These are phyloP conservation scores for Saccharomycopsis synnaedendra DNA, from an alignment of 805 yeast species.

Conservation along the genomic window DNA sequence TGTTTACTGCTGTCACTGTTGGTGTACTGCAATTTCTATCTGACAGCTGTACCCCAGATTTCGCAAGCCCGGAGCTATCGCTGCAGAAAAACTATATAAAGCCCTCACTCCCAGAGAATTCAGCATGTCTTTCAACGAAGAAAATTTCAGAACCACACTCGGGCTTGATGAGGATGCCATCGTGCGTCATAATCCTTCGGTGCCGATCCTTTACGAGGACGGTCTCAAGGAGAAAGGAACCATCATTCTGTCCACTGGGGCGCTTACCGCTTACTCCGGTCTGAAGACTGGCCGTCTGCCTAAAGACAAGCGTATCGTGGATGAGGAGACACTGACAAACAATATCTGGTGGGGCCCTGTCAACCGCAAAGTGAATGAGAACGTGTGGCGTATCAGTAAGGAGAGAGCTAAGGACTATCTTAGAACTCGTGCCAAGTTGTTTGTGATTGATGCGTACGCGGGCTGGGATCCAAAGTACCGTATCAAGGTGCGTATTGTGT, in stretches of 20 bases:
- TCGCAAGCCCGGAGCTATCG: no score
- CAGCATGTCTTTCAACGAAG: conserved; percentile 19
- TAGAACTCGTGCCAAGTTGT: conserved; percentile 89
- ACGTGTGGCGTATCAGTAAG: conserved; percentile 90
- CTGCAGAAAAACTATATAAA: no score
- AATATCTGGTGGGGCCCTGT: conserved; percentile 99
- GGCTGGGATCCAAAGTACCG: conserved; percentile 99
- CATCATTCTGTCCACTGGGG: conserved; percentile 86
- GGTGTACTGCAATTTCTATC: no score
- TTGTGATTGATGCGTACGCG: conserved; percentile 92
- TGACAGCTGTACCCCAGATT: no score
- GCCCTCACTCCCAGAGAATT: no score
- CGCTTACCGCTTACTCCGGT: conserved; percentile 92
- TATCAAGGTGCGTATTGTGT: conserved; percentile 87
- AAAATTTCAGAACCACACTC: conserved; percentile 24
- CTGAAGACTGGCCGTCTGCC: conserved; percentile 97
- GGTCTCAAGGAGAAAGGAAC: conserved; percentile 86
- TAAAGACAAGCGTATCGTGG: conserved; percentile 95
- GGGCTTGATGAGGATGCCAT: conserved; percentile 49
- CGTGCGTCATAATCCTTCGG: conserved; percentile 85
- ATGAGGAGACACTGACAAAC: conserved; percentile 74
- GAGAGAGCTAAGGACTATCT: conserved; percentile 95
- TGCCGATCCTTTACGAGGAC: conserved; percentile 89
- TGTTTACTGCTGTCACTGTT: no score
- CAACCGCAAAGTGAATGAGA: conserved; percentile 85